Evolutionary conservation across 1,284 basidiomycete species (phyloP), one percentile per base, ranked within the genome.

Genomic region (Cystobasidium pallidum): DNA sequence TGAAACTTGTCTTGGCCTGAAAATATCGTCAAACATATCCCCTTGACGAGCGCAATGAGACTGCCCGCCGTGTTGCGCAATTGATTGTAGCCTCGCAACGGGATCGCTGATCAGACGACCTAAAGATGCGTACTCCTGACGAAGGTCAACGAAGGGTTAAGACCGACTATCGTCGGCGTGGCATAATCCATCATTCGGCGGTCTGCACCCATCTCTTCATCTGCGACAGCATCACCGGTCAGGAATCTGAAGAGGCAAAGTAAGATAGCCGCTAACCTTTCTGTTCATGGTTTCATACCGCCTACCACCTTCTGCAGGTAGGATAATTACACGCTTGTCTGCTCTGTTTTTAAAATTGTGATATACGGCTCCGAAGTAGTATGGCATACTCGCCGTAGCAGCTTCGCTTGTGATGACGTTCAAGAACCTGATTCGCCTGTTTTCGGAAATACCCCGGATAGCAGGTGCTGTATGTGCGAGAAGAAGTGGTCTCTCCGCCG

Each of bases 321-420:
- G 30, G 17, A 51, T 52, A 15, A 65, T 21, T 11, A 51, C 17
- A 19, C 45, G 30, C 30, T 65, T 51, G 26, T 52, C 34, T 32
- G 43, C 4, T 24, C 21, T 21, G 24, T n/a, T 36, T 17, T 49
- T 43, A 19, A 52, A 43, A 39, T 36, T 66, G 28, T 54, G 21
- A 26, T 66, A 64, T n/a, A 41, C 34, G 21, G 45, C 32, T 24
- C 52, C 64, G 24, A 54, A 54, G 28, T 66, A 66, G 36, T 55
- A 47, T 13, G 49, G 51, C 51, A 66, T 17, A 13, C 24, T 17
- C 28, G 36, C 34, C 15, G 51, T 39, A 36, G 43, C 51, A 3
- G 28, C 26, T 10, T 24, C 34, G 41, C 26, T 24, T 8, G 64
- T 66, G 21, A 57, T 45, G 15, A 34, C 39, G n/a, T 57, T 66